phyloP scores from a whole-genome alignment of 73 alveolate genomes.

The Urostyla sp. region DNA sequence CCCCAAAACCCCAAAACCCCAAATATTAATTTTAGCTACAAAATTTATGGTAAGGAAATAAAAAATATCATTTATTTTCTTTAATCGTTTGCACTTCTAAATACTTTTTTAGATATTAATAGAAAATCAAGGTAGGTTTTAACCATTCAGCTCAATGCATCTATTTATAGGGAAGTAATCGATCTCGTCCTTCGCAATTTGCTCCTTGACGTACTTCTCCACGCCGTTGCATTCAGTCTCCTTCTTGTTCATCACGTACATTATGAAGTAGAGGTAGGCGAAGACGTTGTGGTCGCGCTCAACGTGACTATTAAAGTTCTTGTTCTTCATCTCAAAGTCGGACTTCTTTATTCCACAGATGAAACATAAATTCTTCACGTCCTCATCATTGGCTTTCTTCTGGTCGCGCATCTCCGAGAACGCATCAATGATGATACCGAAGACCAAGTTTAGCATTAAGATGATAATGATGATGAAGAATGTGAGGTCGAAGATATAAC shows the following conservation, averaged over 20 bases:
- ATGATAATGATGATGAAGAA: slow-evolving; percentile 89
- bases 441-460: slow-evolving; percentile 82
- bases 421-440: slow-evolving; percentile 94
- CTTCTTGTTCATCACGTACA: slow-evolving; percentile 62
- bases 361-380: slow-evolving; percentile 86
- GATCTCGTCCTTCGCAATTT: slow-evolving; percentile 48
- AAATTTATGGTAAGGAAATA: too few relatives aligned
- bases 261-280: slow-evolving; percentile 70
- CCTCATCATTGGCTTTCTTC: slow-evolving; percentile 76
- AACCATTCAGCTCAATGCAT: background rate
- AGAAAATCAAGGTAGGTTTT: too few relatives aligned
- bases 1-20: too few relatives aligned
- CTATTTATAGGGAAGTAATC: slow-evolving; percentile 68
- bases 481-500: slow-evolving; percentile 88
- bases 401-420: slow-evolving; percentile 91
- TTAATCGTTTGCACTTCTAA: too few relatives aligned
- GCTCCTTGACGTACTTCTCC: slow-evolving; percentile 75
- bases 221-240: slow-evolving; percentile 71
- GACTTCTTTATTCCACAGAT: slow-evolving; percentile 87
- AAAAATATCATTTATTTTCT: too few relatives aligned
- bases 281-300: slow-evolving; percentile 72
- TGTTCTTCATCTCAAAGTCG: slow-evolving; percentile 78
- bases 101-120: too few relatives aligned
- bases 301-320: slow-evolving; percentile 63
- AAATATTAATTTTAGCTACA: too few relatives aligned